Percentiles rank a stretch among this genome's conserved stretches.
Conservation (phyloP, 306 rosid genomes). For the Dryas drummondii region DNA sequence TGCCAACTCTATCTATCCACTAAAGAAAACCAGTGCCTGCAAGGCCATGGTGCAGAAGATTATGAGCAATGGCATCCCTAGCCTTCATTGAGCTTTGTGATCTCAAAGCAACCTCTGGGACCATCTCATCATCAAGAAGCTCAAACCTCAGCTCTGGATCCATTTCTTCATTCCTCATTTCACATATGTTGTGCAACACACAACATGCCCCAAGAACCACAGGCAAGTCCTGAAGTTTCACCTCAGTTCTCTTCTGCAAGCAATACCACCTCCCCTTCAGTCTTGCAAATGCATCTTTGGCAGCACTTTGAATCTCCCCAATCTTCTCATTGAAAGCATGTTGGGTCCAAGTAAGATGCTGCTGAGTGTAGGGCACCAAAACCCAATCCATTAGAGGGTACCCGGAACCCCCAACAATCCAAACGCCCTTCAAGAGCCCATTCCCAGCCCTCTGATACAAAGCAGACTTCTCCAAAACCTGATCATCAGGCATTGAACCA, state of each 20-base stretch:
- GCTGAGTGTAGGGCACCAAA: conserved; percentile 81
- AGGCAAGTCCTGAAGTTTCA: conserved; percentile 85
- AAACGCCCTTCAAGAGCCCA: conserved; percentile 62
- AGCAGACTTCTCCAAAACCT: conserved; percentile 75
- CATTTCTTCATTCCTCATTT: conserved; percentile 62
- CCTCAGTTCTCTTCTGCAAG: conserved; percentile 83
- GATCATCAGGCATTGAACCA: conserved; percentile 92
- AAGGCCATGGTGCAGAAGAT: conserved; percentile 90
- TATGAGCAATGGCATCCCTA: conserved; percentile 90
- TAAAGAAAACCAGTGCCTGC: conserved; percentile 84
- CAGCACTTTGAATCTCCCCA: conserved; percentile 65
- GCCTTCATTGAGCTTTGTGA: conserved; percentile 63
- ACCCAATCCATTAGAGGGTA: conserved; percentile 92
- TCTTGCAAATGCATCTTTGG: conserved; percentile 72
- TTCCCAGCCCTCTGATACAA: conserved; percentile 68
- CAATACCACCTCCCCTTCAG: conserved; percentile 91
- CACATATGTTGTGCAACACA: conserved; percentile 90
- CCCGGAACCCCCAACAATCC: conserved; percentile 79
- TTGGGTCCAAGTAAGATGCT: conserved; percentile 83
- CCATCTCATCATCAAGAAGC: conserved; percentile 73
- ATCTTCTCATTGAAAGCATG: conserved; percentile 93
- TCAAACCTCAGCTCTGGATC: conserved; percentile 54
- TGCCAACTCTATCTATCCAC: background rate
- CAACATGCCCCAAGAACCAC: conserved; percentile 94
- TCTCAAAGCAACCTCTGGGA: conserved; percentile 63